Percentiles rank a stretch among this genome's conserved stretches.
Evolutionary conservation across 495 filamentous ascomycete species (phyloP).

Genomic region (Penicilliopsis zonata): DNA sequence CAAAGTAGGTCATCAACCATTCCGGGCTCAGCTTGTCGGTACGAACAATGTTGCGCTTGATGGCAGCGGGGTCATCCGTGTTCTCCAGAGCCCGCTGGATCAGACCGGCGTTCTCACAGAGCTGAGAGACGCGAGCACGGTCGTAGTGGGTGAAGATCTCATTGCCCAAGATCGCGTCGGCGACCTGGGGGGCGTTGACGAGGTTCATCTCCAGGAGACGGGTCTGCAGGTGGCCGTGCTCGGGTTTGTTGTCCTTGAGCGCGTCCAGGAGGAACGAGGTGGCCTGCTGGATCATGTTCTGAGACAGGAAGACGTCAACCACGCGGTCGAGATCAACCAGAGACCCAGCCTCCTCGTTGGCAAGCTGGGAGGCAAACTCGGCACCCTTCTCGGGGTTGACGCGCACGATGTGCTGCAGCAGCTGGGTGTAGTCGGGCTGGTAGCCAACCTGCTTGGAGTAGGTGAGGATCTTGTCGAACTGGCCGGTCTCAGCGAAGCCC

Average conservation of each 20-base stretch:
- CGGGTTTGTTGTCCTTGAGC: slow-evolving; percentile 84
- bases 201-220: slow-evolving; percentile 97
- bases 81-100: slow-evolving; percentile 87
- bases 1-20: slow-evolving; percentile 88
- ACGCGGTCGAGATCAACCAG: slow-evolving; percentile 90
- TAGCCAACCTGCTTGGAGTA: slow-evolving; percentile 78
- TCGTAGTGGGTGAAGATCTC: slow-evolving; percentile 98
- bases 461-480: slow-evolving; percentile 89
- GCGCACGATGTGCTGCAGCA: slow-evolving; percentile 85
- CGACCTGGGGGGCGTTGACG: slow-evolving; percentile 89
- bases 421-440: slow-evolving; percentile 78
- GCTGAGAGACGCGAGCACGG: slow-evolving; percentile 67
- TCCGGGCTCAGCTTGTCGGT: slow-evolving; percentile 76
- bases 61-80: slow-evolving; percentile 75
- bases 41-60: slow-evolving; percentile 80
- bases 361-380: slow-evolving; percentile 82
- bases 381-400: slow-evolving; percentile 89
- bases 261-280: slow-evolving; percentile 95
- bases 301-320: slow-evolving; percentile 93
- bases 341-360: slow-evolving; percentile 71
- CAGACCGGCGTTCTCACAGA: slow-evolving; percentile 86
- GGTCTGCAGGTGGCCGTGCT: slow-evolving; percentile 88
- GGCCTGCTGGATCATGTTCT: slow-evolving; percentile 94
- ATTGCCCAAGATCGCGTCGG: slow-evolving; percentile 92
- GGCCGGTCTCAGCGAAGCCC: slow-evolving; percentile 86